Percentiles rank a stretch among this genome's conserved stretches.
phyloP scores from a whole-genome alignment of 1,284 basidiomycete species.

The Ceratobasidium papillatum region DNA sequence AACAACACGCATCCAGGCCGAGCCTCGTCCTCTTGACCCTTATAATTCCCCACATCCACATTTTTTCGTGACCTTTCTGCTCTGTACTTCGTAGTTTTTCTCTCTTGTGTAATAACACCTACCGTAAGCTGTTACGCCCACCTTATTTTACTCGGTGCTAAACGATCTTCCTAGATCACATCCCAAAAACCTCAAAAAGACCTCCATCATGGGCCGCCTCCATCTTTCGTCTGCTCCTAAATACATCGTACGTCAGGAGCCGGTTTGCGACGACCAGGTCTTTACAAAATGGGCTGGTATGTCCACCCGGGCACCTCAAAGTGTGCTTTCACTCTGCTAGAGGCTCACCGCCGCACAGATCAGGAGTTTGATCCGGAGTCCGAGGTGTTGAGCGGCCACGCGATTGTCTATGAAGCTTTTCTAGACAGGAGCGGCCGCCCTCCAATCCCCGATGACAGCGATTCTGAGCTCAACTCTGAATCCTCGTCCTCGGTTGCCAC shows the following conservation, averaged over 20 bases:
- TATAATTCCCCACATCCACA: conserved; percentile 2
- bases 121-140: background rate
- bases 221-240: conserved; percentile 33
- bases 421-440: conserved; percentile 8
- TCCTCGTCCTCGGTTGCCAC: conserved; percentile 22
- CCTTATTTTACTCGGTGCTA: background rate
- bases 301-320: conserved; percentile 7
- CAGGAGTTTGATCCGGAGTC: conserved; percentile 30
- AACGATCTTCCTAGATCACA: conserved; percentile 9
- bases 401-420: conserved; percentile 34
- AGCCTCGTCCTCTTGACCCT: conserved; percentile 20
- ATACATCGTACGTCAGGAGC: conserved; percentile 27
- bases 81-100: conserved; percentile 27
- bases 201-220: conserved; percentile 22
- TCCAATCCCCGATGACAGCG: conserved; percentile 31
- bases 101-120: conserved; percentile 12
- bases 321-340: conserved; percentile 1
- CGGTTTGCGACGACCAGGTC: conserved; percentile 19
- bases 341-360: conserved; percentile 38
- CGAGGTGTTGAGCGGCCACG: conserved; percentile 22
- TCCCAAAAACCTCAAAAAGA: background rate
- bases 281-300: conserved; percentile 35
- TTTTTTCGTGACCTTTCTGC: background rate
- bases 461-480: conserved; percentile 31
- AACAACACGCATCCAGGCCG: conserved; percentile 22